phyloP scores from a whole-genome alignment of 441 rosid genomes.

The Pelargonium myrrhifolium region DNA sequence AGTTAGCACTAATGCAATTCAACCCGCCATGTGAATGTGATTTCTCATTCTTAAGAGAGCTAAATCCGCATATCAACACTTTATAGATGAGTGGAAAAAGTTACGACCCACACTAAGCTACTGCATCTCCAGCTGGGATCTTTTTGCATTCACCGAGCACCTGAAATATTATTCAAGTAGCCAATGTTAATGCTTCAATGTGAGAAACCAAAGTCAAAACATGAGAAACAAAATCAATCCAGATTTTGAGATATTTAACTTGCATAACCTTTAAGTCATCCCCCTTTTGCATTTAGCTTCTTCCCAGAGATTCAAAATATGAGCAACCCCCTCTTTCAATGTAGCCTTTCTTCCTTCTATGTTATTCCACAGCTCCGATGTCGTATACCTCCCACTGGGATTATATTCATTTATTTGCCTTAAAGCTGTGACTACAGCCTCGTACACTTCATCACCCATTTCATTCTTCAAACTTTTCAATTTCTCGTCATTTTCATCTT shows the following conservation, averaged over 20 bases:
- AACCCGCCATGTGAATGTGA: not conserved
- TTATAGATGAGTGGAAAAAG: not conserved
- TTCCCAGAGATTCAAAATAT: conserved; percentile 49
- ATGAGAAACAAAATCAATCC: not conserved
- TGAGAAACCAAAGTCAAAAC: not conserved
- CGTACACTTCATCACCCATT: conserved; percentile 48
- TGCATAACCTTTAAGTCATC: conserved; percentile 23
- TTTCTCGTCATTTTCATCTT: conserved; percentile 59
- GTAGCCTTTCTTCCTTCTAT: conserved; percentile 53
- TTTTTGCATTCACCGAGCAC: not conserved
- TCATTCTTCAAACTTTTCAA: conserved; percentile 49
- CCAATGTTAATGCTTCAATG: not conserved
- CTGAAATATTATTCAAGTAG: not conserved
- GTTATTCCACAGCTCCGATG: conserved; percentile 74
- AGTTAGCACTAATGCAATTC: not conserved
- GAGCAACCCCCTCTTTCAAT: conserved; percentile 51
- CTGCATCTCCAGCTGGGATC: not conserved
- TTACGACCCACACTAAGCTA: not conserved
- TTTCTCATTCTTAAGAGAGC: not conserved
- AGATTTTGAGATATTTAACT: not conserved
- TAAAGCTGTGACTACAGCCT: conserved; percentile 53
- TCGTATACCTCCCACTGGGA: conserved; percentile 80
- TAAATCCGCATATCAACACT: not conserved
- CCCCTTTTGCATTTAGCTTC: conserved; percentile 31
- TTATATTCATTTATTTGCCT: conserved; percentile 75